phyloP scores from a whole-genome alignment of 257 asterid species.

The Asclepias syriaca region DNA sequence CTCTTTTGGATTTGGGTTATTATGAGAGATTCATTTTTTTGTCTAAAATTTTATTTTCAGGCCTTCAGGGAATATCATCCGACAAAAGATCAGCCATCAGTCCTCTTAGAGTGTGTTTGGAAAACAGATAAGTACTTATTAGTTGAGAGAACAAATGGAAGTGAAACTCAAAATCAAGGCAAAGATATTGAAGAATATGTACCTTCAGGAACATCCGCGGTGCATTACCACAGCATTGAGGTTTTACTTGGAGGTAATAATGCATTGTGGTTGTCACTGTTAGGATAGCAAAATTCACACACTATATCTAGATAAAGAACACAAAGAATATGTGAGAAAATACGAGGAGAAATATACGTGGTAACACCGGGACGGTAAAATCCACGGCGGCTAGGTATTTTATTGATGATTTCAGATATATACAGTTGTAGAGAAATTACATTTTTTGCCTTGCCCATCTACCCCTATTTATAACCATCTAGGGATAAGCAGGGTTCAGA shows the following conservation, averaged over 20 bases:
- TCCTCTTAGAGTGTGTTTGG: slow-evolving; percentile 62
- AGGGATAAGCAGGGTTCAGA: too few relatives aligned
- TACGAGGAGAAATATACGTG: too few relatives aligned
- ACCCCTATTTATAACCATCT: too few relatives aligned
- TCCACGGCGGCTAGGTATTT: too few relatives aligned
- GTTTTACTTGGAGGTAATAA: slow-evolving; percentile 72
- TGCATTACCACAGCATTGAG: slow-evolving; percentile 59
- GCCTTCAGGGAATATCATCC: slow-evolving; percentile 83
- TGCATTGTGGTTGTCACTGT: neutral
- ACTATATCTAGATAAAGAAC: too few relatives aligned
- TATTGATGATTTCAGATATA: too few relatives aligned
- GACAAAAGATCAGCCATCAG: slow-evolving; percentile 37
- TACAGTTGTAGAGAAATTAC: too few relatives aligned
- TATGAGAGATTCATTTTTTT: neutral
- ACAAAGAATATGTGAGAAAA: too few relatives aligned
- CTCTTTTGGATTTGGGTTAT: neutral
- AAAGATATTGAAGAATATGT: slow-evolving; percentile 29
- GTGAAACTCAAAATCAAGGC: slow-evolving; percentile 37
- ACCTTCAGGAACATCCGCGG: slow-evolving; percentile 25
- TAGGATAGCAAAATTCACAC: too few relatives aligned
- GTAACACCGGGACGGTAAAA: too few relatives aligned
- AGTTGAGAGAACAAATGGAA: slow-evolving; percentile 42
- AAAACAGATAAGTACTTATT: slow-evolving; percentile 59
- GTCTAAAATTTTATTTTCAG: slow-evolving; percentile 31
- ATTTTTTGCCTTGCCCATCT: too few relatives aligned